Conservation (phyloP, 164 flowering plant genomes). For the Brasenia schreberi region DNA sequence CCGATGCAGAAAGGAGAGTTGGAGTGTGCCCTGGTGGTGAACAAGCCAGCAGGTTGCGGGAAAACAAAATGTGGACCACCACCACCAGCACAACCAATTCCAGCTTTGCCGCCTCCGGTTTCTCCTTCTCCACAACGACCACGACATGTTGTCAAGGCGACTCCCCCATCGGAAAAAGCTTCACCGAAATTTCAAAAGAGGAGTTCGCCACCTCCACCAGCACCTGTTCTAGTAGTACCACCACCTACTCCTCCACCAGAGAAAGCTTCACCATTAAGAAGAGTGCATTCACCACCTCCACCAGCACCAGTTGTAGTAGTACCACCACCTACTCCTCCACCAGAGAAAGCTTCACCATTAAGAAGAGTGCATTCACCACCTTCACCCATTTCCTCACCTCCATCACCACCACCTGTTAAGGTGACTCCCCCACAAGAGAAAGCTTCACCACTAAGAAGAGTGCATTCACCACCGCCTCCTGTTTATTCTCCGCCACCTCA, state of each 20-base stretch:
- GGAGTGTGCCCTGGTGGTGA: slow-evolving; percentile 28
- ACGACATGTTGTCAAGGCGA: too few species aligned
- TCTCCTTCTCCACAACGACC: too few species aligned
- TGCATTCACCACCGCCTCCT: not conserved
- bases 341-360: not conserved
- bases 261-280: not conserved
- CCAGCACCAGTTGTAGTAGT: not conserved
- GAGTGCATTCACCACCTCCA: not conserved
- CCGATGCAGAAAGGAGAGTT: slow-evolving; percentile 30
- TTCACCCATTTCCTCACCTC: not conserved
- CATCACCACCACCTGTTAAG: not conserved
- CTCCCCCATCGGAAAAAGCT: not conserved
- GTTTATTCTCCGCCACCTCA: slow-evolving; percentile 5
- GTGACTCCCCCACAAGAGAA: not conserved
- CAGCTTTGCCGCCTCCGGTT: too few species aligned
- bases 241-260: slow-evolving; percentile 3
- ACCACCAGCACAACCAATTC: not conserved
- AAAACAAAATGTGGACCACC: slow-evolving; percentile 19
- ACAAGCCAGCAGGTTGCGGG: slow-evolving; percentile 36
- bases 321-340: not conserved
- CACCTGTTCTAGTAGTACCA: not conserved
- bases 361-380: not conserved
- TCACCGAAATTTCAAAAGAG: not conserved
- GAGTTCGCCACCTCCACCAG: not conserved
- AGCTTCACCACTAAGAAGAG: not conserved